Conservation (phyloP, 2,329 filamentous ascomycete species). For the Neonectria neomacrospora region DNA sequence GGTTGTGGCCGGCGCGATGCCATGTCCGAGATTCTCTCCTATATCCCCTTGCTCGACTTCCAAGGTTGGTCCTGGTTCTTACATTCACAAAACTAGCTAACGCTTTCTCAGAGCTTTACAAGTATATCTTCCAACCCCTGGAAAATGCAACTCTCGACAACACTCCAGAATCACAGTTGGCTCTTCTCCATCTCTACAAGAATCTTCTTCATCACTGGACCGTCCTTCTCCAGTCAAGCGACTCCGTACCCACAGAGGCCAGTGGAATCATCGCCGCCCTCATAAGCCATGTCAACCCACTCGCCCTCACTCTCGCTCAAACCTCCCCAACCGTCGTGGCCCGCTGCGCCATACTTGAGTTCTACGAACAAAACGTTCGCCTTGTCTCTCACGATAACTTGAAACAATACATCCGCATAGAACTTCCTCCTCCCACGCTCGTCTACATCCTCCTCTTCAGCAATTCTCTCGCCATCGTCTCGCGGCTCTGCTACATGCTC, state of each 20-base stretch:
- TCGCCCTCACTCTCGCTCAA: constrained; percentile 71
- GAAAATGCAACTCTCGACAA: constrained; percentile 64
- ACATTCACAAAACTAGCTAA: constrained; percentile 34
- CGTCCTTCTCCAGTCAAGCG: constrained; percentile 54
- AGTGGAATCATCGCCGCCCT: constrained; percentile 55
- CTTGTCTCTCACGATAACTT: constrained; percentile 64
- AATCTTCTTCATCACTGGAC: constrained; percentile 72
- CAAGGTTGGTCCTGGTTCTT: constrained; percentile 55
- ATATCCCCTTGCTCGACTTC: constrained; percentile 65
- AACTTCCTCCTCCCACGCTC: constrained; percentile 73
- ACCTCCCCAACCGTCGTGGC: constrained; percentile 55
- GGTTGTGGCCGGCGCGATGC: constrained; percentile 63
- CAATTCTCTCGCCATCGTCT: constrained; percentile 69
- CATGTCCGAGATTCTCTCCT: constrained; percentile 69
- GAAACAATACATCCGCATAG: constrained; percentile 69
- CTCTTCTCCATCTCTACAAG: constrained; percentile 75
- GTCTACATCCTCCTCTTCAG: constrained; percentile 79
- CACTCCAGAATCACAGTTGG: constrained; percentile 62
- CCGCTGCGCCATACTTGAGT: constrained; percentile 71
- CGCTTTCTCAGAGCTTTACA: constrained; percentile 58
- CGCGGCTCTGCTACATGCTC: constrained; percentile 76
- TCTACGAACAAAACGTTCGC: constrained; percentile 72
- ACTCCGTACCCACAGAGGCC: constrained; percentile 50
- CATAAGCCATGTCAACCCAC: constrained; percentile 61
- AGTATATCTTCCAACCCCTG: constrained; percentile 60